Evolutionary conservation across 192 early-diverging fungal genomes (phyloP).

Genomic region (Podila horticola): DNA sequence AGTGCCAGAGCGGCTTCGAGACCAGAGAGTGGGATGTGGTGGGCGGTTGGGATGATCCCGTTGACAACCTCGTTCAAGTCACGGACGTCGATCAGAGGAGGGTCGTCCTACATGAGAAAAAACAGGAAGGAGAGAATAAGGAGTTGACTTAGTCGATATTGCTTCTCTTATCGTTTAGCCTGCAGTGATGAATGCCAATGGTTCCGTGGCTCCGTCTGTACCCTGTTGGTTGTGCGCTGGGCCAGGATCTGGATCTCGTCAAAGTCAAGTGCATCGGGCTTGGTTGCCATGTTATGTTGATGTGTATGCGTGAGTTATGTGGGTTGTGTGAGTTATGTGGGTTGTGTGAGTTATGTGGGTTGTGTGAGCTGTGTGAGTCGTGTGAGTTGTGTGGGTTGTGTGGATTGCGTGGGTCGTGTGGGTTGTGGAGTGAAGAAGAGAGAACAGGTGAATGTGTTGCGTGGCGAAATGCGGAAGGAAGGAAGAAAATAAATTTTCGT

Average conservation of each 20-base stretch:
- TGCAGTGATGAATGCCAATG: too few species aligned
- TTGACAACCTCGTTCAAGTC: slow-evolving; percentile 62
- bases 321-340: background rate
- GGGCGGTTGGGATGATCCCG: slow-evolving; percentile 67
- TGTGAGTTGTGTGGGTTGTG: background rate
- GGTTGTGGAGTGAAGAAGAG: background rate
- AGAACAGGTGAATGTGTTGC: background rate
- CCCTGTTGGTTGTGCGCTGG: background rate
- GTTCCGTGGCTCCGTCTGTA: background rate
- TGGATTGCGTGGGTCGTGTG: background rate
- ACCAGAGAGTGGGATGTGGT: slow-evolving; percentile 70
- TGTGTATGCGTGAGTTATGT: background rate
- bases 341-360: background rate
- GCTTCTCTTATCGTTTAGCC: too few species aligned
- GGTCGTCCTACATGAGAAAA: background rate
- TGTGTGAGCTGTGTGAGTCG: background rate
- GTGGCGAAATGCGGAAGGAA: too few species aligned
- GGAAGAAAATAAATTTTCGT: too few species aligned
- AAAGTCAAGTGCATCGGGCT: background rate
- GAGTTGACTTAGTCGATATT: too few species aligned
- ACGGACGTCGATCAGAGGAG: slow-evolving; percentile 68
- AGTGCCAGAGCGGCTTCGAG: slow-evolving; percentile 42
- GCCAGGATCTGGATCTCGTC: slow-evolving; percentile 1
- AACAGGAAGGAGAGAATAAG: background rate
- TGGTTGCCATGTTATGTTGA: background rate